These are phyloP conservation scores for Trypanosoma conorhini DNA, from an alignment of 208 protist genomes.

Conservation along the genomic window DNA sequence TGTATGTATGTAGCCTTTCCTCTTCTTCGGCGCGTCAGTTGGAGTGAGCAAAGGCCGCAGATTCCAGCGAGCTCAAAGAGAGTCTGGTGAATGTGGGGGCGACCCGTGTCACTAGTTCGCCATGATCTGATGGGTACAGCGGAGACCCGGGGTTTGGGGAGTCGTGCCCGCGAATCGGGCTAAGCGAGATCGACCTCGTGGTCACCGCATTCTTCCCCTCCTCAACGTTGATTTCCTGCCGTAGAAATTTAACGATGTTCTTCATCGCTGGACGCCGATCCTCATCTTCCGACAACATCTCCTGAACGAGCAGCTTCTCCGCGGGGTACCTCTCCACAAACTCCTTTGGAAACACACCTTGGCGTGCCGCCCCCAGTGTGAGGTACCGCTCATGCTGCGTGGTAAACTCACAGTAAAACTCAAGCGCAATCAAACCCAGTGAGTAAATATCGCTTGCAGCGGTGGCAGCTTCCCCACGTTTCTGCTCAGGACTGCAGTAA, in stretches of 20 bases:
- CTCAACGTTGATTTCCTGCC: background rate
- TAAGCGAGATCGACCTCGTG: background rate
- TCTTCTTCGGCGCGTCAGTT: background rate
- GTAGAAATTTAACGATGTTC: constrained; percentile 35
- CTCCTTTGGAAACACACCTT: constrained; percentile 39
- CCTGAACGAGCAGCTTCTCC: constrained; percentile 46
- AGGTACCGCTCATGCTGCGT: constrained; percentile 73
- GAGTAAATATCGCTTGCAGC: constrained; percentile 76
- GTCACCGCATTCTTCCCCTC: background rate
- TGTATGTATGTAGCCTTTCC: background rate
- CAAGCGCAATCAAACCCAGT: constrained; percentile 75
- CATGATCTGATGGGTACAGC: background rate
- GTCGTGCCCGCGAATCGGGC: background rate
- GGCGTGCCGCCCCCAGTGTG: constrained; percentile 57
- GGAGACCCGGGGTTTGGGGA: background rate
- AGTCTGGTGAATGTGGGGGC: background rate
- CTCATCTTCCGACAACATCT: constrained; percentile 41
- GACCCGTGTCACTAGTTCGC: background rate
- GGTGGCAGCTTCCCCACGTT: constrained; percentile 37
- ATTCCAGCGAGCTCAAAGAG: constrained; percentile 14
- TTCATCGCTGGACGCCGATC: constrained; percentile 24
- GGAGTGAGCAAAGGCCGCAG: background rate
- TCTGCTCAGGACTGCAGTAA: constrained; percentile 86
- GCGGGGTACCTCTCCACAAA: constrained; percentile 40
- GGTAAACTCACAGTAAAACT: constrained; percentile 74